Evolutionary conservation across 805 yeast genomes (phyloP).

Genomic region (Cyberlindnera suaveolens): DNA sequence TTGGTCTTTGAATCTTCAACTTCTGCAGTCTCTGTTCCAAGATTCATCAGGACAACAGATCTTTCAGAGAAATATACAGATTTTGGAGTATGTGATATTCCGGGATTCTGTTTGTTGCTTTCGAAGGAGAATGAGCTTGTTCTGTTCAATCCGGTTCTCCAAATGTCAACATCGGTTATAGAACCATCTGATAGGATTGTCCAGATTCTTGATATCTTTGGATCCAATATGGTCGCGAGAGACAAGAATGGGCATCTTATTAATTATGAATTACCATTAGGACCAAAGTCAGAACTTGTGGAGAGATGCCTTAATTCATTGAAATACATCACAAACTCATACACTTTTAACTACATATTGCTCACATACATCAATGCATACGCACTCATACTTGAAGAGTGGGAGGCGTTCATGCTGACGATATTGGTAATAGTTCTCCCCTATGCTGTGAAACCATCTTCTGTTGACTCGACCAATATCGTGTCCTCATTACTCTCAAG

Average conservation of each 20-base stretch:
- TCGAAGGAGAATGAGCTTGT: slow-evolving; percentile 29
- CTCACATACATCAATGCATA: slow-evolving; percentile 56
- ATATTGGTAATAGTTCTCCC: slow-evolving; percentile 47
- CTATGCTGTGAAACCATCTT: slow-evolving; percentile 26
- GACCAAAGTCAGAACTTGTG: slow-evolving; percentile 41
- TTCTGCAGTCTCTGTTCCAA: slow-evolving; percentile 27
- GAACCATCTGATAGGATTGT: slow-evolving; percentile 4
- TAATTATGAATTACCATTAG: slow-evolving; percentile 31
- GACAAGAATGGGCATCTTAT: slow-evolving; percentile 9
- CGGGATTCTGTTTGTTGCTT: slow-evolving; percentile 42
- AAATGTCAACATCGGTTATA: slow-evolving; percentile 34
- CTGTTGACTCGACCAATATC: slow-evolving; percentile 8
- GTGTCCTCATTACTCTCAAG: slow-evolving; percentile 8
- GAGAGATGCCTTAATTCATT: slow-evolving; percentile 41
- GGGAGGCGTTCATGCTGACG: slow-evolving; percentile 53
- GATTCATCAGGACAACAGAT: slow-evolving; percentile 27
- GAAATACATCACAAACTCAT: slow-evolving; percentile 50
- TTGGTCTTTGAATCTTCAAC: slow-evolving; percentile 38
- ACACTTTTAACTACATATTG: slow-evolving; percentile 52
- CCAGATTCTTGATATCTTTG: slow-evolving; percentile 8
- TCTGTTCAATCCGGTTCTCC: slow-evolving; percentile 54
- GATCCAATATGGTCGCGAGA: slow-evolving; percentile 13
- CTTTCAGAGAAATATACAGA: slow-evolving; percentile 30
- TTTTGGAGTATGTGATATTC: slow-evolving; percentile 29
- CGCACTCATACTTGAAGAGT: slow-evolving; percentile 41